A percentile compares a stretch with the other conserved stretches of the same genome.
These are phyloP conservation scores for Karstenula rhodostoma DNA, from an alignment of 2,329 filamentous ascomycete species.

Conservation along the genomic window DNA sequence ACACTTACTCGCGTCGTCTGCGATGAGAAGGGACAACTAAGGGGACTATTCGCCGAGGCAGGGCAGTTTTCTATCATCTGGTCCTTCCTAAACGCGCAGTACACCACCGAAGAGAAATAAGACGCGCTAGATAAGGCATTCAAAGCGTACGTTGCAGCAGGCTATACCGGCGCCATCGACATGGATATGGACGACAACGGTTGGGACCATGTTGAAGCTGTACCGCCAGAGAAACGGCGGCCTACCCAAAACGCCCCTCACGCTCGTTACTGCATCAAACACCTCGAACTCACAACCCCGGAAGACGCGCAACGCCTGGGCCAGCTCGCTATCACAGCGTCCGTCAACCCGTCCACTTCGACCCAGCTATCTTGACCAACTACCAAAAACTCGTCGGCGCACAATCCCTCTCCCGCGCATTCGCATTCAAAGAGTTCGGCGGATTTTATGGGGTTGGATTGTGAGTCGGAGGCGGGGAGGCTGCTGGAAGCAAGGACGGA, in stretches of 20 bases:
- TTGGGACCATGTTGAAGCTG: slow-evolving; percentile 59
- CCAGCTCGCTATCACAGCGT: slow-evolving; percentile 74
- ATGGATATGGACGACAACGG: slow-evolving; percentile 67
- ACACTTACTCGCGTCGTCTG: slow-evolving; percentile 64
- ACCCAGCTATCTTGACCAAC: slow-evolving; percentile 69
- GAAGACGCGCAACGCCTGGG: slow-evolving; percentile 66
- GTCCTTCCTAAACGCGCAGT: slow-evolving; percentile 61
- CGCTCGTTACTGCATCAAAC: slow-evolving; percentile 69
- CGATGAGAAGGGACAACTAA: slow-evolving; percentile 56
- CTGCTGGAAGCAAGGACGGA: slow-evolving; percentile 57
- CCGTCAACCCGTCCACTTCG: slow-evolving; percentile 94
- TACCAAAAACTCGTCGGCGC: slow-evolving; percentile 67
- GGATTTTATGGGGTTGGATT: slow-evolving; percentile 66
- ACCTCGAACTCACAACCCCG: slow-evolving; percentile 66
- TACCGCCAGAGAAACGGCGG: slow-evolving; percentile 37
- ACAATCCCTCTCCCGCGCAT: slow-evolving; percentile 65
- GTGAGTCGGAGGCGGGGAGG: slow-evolving; percentile 58
- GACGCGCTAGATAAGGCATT: slow-evolving; percentile 58
- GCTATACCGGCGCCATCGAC: slow-evolving; percentile 64
- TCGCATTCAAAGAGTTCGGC: slow-evolving; percentile 71
- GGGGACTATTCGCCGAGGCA: slow-evolving; percentile 63
- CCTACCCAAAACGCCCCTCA: slow-evolving; percentile 56
- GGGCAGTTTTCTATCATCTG: slow-evolving; percentile 62
- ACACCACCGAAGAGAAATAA: slow-evolving; percentile 59
- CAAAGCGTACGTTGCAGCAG: slow-evolving; percentile 57